Evolutionary conservation across 2,329 filamentous ascomycete genomes (phyloP).

Genomic region (Scytalidium lignicola): DNA sequence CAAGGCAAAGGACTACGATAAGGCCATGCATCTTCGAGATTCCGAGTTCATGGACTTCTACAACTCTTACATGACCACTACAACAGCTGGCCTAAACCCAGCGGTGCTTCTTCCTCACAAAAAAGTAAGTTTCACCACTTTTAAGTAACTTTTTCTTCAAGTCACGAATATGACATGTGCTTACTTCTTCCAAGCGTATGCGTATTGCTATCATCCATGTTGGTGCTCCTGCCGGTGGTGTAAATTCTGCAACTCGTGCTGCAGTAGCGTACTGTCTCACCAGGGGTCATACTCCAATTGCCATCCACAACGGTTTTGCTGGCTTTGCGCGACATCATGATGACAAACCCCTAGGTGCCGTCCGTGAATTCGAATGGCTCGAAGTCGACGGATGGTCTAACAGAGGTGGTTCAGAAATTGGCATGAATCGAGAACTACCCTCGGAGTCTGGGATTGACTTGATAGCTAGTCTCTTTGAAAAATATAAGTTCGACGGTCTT

Average conservation of each 20-base stretch:
- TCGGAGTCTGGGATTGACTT: conserved; percentile 77
- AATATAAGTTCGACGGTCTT: conserved; percentile 84
- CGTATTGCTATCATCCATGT: conserved; percentile 95
- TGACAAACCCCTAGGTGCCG: conserved; percentile 75
- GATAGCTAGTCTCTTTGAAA: conserved; percentile 76
- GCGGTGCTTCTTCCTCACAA: conserved; percentile 61
- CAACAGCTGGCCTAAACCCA: conserved; percentile 68
- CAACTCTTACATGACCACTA: conserved; percentile 85
- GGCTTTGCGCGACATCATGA: conserved; percentile 86
- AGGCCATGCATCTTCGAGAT: conserved; percentile 83
- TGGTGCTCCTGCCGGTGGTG: conserved; percentile 91
- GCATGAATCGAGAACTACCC: conserved; percentile 91
- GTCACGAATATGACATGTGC: neutral
- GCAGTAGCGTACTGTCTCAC: conserved; percentile 90
- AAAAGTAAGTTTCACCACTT: conserved; percentile 52
- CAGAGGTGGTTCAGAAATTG: conserved; percentile 95
- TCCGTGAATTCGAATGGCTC: conserved; percentile 84
- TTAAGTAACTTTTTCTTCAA: neutral
- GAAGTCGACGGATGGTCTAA: conserved; percentile 95
- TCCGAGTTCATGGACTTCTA: conserved; percentile 93
- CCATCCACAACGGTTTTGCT: conserved; percentile 95
- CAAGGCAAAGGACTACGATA: conserved; percentile 76
- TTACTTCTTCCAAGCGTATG: conserved; percentile 61
- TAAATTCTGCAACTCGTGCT: conserved; percentile 94
- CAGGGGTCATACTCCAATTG: conserved; percentile 86